A percentile compares a stretch with the other conserved stretches of the same genome.
phyloP scores from a whole-genome alignment of 2,329 filamentous ascomycete species.

The Ascochyta viciae-villosae region DNA sequence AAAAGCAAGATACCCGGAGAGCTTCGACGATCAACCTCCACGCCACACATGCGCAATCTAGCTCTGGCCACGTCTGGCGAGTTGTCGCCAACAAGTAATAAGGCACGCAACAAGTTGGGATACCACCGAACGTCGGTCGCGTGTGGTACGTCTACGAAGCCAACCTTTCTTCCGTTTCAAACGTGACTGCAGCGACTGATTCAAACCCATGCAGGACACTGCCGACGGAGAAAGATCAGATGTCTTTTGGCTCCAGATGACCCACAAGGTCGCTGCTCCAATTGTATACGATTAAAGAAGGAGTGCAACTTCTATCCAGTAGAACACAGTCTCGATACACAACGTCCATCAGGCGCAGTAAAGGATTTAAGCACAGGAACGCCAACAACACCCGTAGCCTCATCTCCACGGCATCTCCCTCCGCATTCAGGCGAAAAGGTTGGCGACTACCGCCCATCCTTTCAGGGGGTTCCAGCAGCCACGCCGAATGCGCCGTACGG shows the following conservation, averaged over 20 bases:
- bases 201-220: conserved; percentile 70
- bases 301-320: conserved; percentile 93
- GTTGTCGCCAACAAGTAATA: conserved; percentile 63
- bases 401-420: conserved; percentile 53
- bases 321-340: conserved; percentile 70
- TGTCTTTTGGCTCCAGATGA: conserved; percentile 81
- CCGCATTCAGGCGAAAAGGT: conserved; percentile 36
- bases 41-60: conserved; percentile 56
- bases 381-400: conserved; percentile 56
- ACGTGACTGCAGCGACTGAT: conserved; percentile 23
- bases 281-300: conserved; percentile 93
- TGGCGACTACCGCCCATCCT: conserved; percentile 42
- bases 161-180: background rate
- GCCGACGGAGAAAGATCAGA: conserved; percentile 89
- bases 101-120: conserved; percentile 87
- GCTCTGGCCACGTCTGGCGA: conserved; percentile 48
- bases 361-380: conserved; percentile 54
- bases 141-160: conserved; percentile 75
- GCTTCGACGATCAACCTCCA: conserved; percentile 55
- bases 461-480: conserved; percentile 23
- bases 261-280: conserved; percentile 78
- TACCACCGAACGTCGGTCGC: conserved; percentile 96
- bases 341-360: conserved; percentile 53
- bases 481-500: conserved; percentile 32
- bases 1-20: conserved; percentile 50